Evolutionary conservation across 2,329 filamentous ascomycete species (phyloP).

Genomic region (Tolypocladium cylindrosporum): DNA sequence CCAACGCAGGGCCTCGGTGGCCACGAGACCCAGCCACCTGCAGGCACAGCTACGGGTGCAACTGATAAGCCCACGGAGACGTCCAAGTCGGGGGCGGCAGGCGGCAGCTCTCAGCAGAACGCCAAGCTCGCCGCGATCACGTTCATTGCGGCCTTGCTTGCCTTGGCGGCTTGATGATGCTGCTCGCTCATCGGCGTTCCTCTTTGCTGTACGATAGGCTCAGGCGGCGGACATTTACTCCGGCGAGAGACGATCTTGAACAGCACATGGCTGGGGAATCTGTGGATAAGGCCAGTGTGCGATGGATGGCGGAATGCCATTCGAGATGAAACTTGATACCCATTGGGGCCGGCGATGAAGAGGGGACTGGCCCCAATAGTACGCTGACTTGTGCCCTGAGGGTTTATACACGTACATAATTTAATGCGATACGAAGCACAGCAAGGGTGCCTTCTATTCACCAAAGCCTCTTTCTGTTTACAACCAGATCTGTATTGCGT

Average conservation of each 20-base stretch:
- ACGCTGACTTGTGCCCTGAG: background rate
- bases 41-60: background rate
- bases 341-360: background rate
- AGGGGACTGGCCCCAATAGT: background rate
- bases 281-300: background rate
- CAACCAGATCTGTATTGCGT: too few relatives aligned
- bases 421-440: constrained; percentile 2
- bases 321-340: background rate
- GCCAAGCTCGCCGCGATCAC: constrained; percentile 1
- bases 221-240: background rate
- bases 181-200: background rate
- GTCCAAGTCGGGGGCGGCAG: constrained; percentile 4
- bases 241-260: background rate
- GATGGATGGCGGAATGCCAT: background rate
- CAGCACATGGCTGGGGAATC: background rate
- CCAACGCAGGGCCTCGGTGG: constrained; percentile 9
- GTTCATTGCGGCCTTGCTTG: background rate
- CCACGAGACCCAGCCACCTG: constrained; percentile 6
- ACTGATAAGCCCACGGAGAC: constrained; percentile 4
- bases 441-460: background rate
- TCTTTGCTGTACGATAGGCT: background rate
- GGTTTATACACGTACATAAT: constrained; percentile 1
- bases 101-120: background rate
- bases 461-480: background rate
- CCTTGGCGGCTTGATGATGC: background rate